A percentile compares a stretch with the other conserved stretches of the same genome.
Conservation (phyloP, 352 stramenopile species). For the Lagenidium sp. region DNA sequence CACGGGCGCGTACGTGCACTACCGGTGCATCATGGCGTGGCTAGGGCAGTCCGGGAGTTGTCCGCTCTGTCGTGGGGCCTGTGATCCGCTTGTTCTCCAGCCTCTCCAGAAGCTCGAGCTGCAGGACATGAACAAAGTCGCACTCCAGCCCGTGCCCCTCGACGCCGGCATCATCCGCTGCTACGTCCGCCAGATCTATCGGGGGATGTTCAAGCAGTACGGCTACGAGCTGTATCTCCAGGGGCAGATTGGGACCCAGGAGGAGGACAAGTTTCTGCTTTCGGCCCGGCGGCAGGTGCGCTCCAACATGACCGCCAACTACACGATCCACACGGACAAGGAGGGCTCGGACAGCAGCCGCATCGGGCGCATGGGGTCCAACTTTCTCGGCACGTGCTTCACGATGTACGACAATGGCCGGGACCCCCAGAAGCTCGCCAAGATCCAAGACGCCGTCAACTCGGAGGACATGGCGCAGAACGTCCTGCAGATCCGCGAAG, state of each 20-base stretch:
- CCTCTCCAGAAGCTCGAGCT: conserved; percentile 79
- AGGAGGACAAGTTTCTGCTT: conserved; percentile 75
- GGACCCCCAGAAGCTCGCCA: conserved; percentile 81
- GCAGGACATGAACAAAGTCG: conserved; percentile 66
- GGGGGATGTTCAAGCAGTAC: conserved; percentile 84
- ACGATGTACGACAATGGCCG: conserved; percentile 85
- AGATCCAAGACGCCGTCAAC: conserved; percentile 78
- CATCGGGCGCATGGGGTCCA: conserved; percentile 85
- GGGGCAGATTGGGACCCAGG: conserved; percentile 74
- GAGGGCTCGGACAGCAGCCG: conserved; percentile 58
- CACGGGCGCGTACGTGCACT: conserved; percentile 76
- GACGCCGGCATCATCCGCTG: conserved; percentile 82
- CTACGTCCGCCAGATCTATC: conserved; percentile 85
- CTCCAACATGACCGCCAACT: conserved; percentile 87
- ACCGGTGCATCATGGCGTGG: conserved; percentile 86
- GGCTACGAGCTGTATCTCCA: conserved; percentile 80
- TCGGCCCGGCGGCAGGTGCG: conserved; percentile 70
- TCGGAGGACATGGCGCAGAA: conserved; percentile 67
- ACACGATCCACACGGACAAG: conserved; percentile 79
- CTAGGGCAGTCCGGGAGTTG: conserved; percentile 77
- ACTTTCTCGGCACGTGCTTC: conserved; percentile 83
- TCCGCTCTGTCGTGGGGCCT: conserved; percentile 69
- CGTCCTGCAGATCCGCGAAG: conserved; percentile 81
- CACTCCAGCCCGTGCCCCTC: conserved; percentile 67
- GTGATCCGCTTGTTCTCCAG: conserved; percentile 74